These are phyloP conservation scores for Aspergillus hancockii DNA, from an alignment of 495 filamentous ascomycete genomes.

Conservation along the genomic window DNA sequence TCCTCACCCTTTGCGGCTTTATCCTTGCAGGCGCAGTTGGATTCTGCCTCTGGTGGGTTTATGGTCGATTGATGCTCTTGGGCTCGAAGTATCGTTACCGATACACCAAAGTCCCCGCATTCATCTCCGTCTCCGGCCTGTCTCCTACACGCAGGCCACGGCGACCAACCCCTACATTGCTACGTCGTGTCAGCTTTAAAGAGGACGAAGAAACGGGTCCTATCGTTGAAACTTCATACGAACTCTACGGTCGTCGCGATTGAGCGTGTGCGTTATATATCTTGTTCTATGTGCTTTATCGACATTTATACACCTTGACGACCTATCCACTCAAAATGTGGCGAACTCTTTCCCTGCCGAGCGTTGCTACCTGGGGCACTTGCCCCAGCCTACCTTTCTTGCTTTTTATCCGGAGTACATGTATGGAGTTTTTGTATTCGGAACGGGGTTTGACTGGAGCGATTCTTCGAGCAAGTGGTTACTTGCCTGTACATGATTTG, in stretches of 20 bases:
- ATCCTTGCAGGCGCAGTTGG: constrained; percentile 58
- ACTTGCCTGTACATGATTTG: constrained; percentile 26
- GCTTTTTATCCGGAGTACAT: constrained; percentile 23
- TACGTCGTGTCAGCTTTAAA: constrained; percentile 47
- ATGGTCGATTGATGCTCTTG: constrained; percentile 49
- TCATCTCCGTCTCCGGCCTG: constrained; percentile 29
- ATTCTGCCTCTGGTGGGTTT: constrained; percentile 57
- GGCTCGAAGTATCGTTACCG: constrained; percentile 47
- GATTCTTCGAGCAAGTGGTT: constrained; percentile 24
- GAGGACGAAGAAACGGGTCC: constrained; percentile 44
- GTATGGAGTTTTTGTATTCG: constrained; percentile 26
- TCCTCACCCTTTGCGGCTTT: constrained; percentile 68
- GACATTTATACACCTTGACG: constrained; percentile 24
- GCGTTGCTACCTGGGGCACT: not conserved
- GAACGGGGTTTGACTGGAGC: constrained; percentile 18
- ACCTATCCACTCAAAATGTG: constrained; percentile 11
- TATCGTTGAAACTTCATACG: constrained; percentile 43
- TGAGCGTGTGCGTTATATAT: constrained; percentile 28
- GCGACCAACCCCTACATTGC: constrained; percentile 37
- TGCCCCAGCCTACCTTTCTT: constrained; percentile 1
- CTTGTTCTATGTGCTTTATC: constrained; percentile 29
- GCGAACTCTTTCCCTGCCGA: constrained; percentile 20
- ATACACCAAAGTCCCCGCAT: constrained; percentile 37
- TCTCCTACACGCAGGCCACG: constrained; percentile 40
- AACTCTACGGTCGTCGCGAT: constrained; percentile 43